phyloP scores from a whole-genome alignment of 1,284 basidiomycete genomes.

The Fistulinella staudtii region DNA sequence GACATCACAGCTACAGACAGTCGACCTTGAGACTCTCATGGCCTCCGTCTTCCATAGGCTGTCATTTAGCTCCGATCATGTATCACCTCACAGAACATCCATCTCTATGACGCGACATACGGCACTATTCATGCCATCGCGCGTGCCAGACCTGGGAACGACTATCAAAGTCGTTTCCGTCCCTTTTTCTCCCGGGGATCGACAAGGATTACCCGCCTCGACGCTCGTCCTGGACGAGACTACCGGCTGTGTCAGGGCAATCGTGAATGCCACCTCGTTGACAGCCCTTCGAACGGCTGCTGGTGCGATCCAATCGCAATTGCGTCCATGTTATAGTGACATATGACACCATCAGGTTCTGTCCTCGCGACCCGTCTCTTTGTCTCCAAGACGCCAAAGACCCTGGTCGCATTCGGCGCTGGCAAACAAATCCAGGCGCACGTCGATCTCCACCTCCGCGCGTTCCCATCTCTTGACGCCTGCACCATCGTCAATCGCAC shows the following conservation, averaged over 20 bases:
- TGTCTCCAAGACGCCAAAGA: slow-evolving; percentile 39
- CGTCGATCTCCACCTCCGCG: slow-evolving; percentile 55
- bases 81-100: slow-evolving; percentile 48
- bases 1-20: slow-evolving; percentile 16
- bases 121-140: slow-evolving; percentile 69
- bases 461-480: slow-evolving; percentile 51
- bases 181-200: slow-evolving; percentile 41
- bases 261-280: slow-evolving; percentile 72
- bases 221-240: slow-evolving; percentile 73
- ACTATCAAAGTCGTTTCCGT: slow-evolving; percentile 74
- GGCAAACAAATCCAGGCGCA: slow-evolving; percentile 69
- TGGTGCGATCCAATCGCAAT: no score
- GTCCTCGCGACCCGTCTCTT: slow-evolving; percentile 62
- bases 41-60: slow-evolving; percentile 46
- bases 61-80: slow-evolving; percentile 30
- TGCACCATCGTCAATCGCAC: slow-evolving; percentile 67
- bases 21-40: slow-evolving; percentile 52
- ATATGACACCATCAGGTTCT: slow-evolving; percentile 50
- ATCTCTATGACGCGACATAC: slow-evolving; percentile 49
- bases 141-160: slow-evolving; percentile 44
- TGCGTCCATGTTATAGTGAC: no score
- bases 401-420: slow-evolving; percentile 70
- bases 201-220: slow-evolving; percentile 65
- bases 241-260: slow-evolving; percentile 61
- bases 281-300: slow-evolving; percentile 81